Conservation (phyloP, 768 basidiomycete species). For the Trametes sanguinea region DNA sequence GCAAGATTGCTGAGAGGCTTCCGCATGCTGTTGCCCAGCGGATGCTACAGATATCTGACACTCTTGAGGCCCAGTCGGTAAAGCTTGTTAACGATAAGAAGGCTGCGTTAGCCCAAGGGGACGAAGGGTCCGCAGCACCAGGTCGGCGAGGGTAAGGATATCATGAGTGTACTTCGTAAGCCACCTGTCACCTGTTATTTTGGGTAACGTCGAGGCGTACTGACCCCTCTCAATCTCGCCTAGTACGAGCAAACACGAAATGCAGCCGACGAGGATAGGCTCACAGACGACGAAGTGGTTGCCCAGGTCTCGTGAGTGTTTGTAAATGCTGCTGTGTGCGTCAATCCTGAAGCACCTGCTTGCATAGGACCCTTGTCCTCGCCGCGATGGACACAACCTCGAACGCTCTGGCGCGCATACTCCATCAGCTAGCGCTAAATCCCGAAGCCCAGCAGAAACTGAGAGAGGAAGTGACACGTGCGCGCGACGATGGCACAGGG, state of each 20-base stretch:
- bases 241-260: constrained; percentile 45
- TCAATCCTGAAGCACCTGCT: no score
- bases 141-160: constrained; percentile 44
- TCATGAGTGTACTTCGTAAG: constrained; percentile 49
- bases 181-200: background rate
- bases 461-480: constrained; percentile 26
- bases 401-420: constrained; percentile 24
- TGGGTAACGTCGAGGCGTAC: background rate
- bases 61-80: constrained; percentile 37
- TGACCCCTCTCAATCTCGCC: background rate
- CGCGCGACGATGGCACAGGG: constrained; percentile 32
- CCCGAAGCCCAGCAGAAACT: constrained; percentile 39
- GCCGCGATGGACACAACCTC: constrained; percentile 35
- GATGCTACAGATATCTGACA: constrained; percentile 38
- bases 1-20: constrained; percentile 34
- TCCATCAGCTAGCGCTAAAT: constrained; percentile 32
- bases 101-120: constrained; percentile 35
- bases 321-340: background rate
- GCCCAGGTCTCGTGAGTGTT: constrained; percentile 35
- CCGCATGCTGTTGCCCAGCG: constrained; percentile 37
- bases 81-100: constrained; percentile 42
- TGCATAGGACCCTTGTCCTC: constrained; percentile 27
- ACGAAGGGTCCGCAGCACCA: constrained; percentile 35
- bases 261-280: constrained; percentile 11
- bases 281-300: constrained; percentile 36